phyloP scores from a whole-genome alignment of 371 early-diverging fungal genomes.

The Chytridium lagenaria region DNA sequence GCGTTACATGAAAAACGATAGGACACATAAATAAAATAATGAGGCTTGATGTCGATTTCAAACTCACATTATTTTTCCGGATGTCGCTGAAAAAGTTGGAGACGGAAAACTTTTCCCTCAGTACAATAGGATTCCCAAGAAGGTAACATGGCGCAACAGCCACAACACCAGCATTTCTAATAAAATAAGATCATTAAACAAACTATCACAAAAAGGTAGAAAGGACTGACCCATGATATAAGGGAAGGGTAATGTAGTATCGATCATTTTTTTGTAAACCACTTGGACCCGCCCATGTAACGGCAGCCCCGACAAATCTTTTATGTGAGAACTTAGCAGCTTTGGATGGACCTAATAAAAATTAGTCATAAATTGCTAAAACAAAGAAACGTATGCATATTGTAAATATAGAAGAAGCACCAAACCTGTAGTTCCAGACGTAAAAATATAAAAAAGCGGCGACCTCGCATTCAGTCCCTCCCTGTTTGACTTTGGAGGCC shows the following conservation, averaged over 20 bases:
- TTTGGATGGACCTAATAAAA: slow-evolving; percentile 37
- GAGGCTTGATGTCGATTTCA: not conserved
- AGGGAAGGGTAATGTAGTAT: slow-evolving; percentile 40
- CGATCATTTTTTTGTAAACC: slow-evolving; percentile 23
- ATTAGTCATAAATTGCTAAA: not conserved
- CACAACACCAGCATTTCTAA: slow-evolving; percentile 38
- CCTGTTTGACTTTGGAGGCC: not conserved
- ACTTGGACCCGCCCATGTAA: slow-evolving; percentile 38
- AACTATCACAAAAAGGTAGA: not conserved
- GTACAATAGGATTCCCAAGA: slow-evolving; percentile 32
- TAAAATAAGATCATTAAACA: not conserved
- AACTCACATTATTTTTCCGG: slow-evolving; percentile 22
- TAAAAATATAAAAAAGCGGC: slow-evolving; percentile 41
- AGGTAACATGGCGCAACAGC: slow-evolving; percentile 37
- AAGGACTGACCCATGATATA: slow-evolving; percentile 36
- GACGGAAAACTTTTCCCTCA: slow-evolving; percentile 41
- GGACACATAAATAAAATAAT: not conserved
- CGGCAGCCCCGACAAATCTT: slow-evolving; percentile 35
- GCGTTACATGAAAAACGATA: not conserved
- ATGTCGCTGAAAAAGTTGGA: slow-evolving; percentile 38
- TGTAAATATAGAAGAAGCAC: not conserved
- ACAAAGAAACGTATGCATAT: too few species aligned
- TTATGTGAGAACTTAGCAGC: slow-evolving; percentile 44
- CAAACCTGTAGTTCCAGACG: slow-evolving; percentile 31
- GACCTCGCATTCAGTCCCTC: slow-evolving; percentile 5